Conservation (phyloP, 148 eudicot genomes). For the Rhododendron ovatum region DNA sequence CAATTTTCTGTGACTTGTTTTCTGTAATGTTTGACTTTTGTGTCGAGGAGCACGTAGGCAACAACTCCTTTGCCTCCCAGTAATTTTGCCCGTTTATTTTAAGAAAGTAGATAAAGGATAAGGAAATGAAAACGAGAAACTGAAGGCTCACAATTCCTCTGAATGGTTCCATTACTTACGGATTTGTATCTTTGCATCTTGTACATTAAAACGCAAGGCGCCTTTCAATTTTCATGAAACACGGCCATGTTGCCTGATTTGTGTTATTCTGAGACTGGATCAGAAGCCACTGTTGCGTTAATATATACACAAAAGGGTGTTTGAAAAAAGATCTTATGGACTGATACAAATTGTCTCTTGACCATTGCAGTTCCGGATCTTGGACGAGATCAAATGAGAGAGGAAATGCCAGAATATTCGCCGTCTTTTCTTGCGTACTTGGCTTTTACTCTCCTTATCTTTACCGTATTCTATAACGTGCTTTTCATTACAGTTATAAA, state of each 20-base stretch:
- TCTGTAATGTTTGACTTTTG: neutral
- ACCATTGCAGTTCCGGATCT: conserved; percentile 33
- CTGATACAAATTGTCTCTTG: neutral
- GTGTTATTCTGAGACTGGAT: neutral
- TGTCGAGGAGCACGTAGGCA: neutral
- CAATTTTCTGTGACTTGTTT: neutral
- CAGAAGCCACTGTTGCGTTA: neutral
- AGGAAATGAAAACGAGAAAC: neutral
- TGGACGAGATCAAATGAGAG: conserved; percentile 27
- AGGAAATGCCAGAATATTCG: conserved; percentile 27
- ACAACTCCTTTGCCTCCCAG: neutral
- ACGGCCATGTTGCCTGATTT: neutral
- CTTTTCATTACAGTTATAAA: conserved; percentile 51
- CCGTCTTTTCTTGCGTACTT: conserved; percentile 29
- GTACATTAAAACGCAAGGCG: neutral
- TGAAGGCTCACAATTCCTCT: neutral
- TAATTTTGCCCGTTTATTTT: neutral
- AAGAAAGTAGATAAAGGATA: neutral
- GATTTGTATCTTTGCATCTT: neutral
- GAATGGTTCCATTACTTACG: neutral
- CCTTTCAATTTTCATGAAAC: neutral
- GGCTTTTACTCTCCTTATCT: conserved; percentile 34
- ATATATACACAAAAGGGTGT: neutral
- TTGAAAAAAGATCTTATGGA: neutral
- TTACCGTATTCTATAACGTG: conserved; percentile 51